Percentiles rank a stretch among this genome's conserved stretches.
Evolutionary conservation across 768 basidiomycete genomes (phyloP).

Genomic region (Megacollybia marginata): DNA sequence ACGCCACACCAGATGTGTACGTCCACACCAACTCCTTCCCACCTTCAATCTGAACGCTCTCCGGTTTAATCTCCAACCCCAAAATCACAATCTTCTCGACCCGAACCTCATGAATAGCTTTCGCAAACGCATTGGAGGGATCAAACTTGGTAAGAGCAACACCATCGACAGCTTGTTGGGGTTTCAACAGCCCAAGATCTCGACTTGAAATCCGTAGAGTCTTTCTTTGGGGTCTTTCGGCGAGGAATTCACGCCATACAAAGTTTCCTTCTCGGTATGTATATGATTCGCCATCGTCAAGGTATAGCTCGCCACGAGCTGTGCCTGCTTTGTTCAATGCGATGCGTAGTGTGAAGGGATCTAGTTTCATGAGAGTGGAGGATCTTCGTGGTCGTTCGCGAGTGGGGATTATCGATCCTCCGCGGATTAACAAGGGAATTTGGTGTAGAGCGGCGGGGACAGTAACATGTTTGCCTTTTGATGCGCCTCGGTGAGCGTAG

Average conservation of each 20-base stretch:
- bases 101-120: constrained; percentile 56
- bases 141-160: constrained; percentile 43
- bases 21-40: constrained; percentile 56
- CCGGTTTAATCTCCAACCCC: constrained; percentile 61
- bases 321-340: constrained; percentile 54
- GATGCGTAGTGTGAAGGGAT: constrained; percentile 89
- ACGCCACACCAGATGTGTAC: constrained; percentile 51
- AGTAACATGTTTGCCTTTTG: constrained; percentile 53
- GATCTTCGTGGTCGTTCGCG: constrained; percentile 84
- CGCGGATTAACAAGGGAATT: constrained; percentile 81
- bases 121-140: constrained; percentile 60
- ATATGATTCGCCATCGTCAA: constrained; percentile 90
- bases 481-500: constrained; percentile 55
- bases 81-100: constrained; percentile 80
- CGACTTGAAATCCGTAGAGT: constrained; percentile 42
- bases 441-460: constrained; percentile 76
- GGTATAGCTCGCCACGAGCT: constrained; percentile 83
- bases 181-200: constrained; percentile 43
- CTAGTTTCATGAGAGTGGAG: constrained; percentile 80
- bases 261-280: constrained; percentile 68
- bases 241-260: constrained; percentile 74
- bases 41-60: constrained; percentile 44
- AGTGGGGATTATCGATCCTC: constrained; percentile 84
- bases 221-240: constrained; percentile 39
- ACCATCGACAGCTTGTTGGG: constrained; percentile 42